These are phyloP conservation scores for Umbelopsis isabellina DNA, from an alignment of 192 early-diverging fungal species.

Conservation along the genomic window DNA sequence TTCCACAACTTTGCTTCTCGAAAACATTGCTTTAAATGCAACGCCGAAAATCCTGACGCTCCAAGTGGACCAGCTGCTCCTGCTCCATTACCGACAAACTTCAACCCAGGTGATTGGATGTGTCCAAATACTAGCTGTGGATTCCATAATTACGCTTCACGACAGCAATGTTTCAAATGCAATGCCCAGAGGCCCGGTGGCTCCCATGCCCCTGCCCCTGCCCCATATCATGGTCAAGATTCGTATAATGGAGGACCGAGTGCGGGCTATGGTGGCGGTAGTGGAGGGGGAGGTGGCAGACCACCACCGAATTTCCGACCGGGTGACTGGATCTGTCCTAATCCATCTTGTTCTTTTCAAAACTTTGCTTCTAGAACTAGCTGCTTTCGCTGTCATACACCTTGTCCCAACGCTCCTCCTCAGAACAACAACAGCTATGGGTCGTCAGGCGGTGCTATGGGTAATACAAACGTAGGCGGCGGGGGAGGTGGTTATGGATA, in stretches of 20 bases:
- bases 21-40: slow-evolving; percentile 69
- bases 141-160: slow-evolving; percentile 69
- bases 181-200: slow-evolving; percentile 45
- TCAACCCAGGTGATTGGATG: slow-evolving; percentile 66
- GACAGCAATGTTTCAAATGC: slow-evolving; percentile 60
- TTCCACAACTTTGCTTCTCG: slow-evolving; percentile 76
- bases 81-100: slow-evolving; percentile 44
- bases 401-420: slow-evolving; percentile 28
- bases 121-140: slow-evolving; percentile 59
- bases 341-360: slow-evolving; percentile 66
- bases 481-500: slow-evolving; percentile 27
- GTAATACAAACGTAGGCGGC: slow-evolving; percentile 1
- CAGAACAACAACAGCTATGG: slow-evolving; percentile 24
- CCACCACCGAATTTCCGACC: slow-evolving; percentile 48
- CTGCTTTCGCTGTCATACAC: slow-evolving; percentile 68
- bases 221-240: slow-evolving; percentile 38
- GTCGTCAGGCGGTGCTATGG: background rate
- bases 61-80: slow-evolving; percentile 32
- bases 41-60: slow-evolving; percentile 53
- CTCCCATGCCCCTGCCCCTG: slow-evolving; percentile 28
- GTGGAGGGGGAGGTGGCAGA: slow-evolving; percentile 8
- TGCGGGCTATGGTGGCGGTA: slow-evolving; percentile 28
- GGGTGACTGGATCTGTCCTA: slow-evolving; percentile 80
- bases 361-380: slow-evolving; percentile 75
- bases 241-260: slow-evolving; percentile 28